Conservation (phyloP, 2,329 filamentous ascomycete species). For the Chaetomiaceae sp. region DNA sequence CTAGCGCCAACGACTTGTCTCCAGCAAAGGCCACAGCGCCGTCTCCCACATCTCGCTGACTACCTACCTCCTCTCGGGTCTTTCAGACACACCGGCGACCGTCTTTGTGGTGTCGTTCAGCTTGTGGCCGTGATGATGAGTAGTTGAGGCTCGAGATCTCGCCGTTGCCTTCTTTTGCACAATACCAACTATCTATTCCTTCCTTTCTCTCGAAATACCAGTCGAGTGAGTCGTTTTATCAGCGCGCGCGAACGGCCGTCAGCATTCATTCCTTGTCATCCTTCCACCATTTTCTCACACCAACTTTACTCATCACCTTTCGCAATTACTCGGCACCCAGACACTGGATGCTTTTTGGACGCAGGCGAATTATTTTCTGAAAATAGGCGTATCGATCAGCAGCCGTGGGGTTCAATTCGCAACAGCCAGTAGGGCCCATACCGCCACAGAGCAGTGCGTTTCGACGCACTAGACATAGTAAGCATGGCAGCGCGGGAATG, state of each 20-base stretch:
- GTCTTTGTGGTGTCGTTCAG: constrained; percentile 4
- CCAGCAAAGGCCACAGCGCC: neutral
- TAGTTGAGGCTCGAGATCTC: constrained; percentile 1
- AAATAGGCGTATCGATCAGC: neutral
- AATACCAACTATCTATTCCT: too few species aligned
- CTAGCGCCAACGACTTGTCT: constrained; percentile 9
- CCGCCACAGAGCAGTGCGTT: neutral
- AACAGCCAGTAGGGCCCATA: neutral
- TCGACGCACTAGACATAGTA: neutral
- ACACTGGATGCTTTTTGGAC: neutral
- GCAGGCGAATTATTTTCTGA: neutral
- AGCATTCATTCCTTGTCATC: constrained; percentile 15
- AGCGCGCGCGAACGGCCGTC: constrained; percentile 7
- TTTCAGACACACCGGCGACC: neutral
- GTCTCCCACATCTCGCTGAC: neutral
- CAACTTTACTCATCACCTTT: neutral
- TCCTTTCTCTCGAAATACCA: neutral
- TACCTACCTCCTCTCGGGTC: neutral
- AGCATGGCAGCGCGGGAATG: constrained; percentile 10
- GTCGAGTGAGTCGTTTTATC: constrained; percentile 3
- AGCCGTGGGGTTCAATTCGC: neutral
- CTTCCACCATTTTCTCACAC: neutral
- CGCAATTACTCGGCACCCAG: neutral
- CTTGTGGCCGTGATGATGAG: neutral
- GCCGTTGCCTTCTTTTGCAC: constrained; percentile 1